Evolutionary conservation across 2,329 filamentous ascomycete genomes (phyloP).

Genomic region (Sodiomyces alkalinus): DNA sequence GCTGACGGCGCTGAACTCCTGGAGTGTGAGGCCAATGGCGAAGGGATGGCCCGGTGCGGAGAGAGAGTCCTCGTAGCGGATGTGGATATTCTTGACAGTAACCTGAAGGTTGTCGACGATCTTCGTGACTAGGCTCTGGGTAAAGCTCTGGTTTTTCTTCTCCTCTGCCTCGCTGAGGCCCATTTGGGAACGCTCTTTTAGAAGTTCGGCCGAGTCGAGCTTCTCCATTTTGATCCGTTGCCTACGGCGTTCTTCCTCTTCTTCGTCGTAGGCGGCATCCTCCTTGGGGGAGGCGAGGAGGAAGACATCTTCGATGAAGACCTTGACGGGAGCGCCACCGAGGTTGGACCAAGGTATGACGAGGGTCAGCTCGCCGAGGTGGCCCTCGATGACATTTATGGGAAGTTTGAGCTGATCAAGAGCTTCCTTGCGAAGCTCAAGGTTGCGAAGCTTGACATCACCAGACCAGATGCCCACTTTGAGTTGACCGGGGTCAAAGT

Average conservation of each 20-base stretch:
- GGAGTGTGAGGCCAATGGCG: conserved; percentile 77
- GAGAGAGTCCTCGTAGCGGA: conserved; percentile 95
- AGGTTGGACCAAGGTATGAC: conserved; percentile 97
- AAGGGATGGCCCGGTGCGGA: conserved; percentile 92
- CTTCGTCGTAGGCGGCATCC: conserved; percentile 82
- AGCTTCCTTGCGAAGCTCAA: conserved; percentile 86
- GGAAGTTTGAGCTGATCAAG: conserved; percentile 94
- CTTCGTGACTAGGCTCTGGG: conserved; percentile 83
- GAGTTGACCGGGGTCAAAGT: conserved; percentile 94
- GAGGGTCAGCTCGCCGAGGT: conserved; percentile 81
- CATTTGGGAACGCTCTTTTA: conserved; percentile 85
- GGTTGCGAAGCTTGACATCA: conserved; percentile 85
- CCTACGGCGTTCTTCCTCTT: conserved; percentile 74
- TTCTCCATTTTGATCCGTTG: conserved; percentile 98
- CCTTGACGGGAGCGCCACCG: conserved; percentile 81
- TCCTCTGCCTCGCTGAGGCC: conserved; percentile 91
- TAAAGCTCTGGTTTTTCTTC: conserved; percentile 96
- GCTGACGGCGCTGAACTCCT: conserved; percentile 93
- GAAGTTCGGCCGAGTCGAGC: conserved; percentile 84
- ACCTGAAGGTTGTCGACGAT: conserved; percentile 98
- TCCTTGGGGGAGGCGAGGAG: conserved; percentile 89
- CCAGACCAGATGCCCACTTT: conserved; percentile 99
- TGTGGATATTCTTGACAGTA: conserved; percentile 94
- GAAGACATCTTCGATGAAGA: conserved; percentile 95
- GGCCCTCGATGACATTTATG: conserved; percentile 90